Evolutionary conservation across 441 rosid species (phyloP).

Genomic region (Adansonia gregorii): DNA sequence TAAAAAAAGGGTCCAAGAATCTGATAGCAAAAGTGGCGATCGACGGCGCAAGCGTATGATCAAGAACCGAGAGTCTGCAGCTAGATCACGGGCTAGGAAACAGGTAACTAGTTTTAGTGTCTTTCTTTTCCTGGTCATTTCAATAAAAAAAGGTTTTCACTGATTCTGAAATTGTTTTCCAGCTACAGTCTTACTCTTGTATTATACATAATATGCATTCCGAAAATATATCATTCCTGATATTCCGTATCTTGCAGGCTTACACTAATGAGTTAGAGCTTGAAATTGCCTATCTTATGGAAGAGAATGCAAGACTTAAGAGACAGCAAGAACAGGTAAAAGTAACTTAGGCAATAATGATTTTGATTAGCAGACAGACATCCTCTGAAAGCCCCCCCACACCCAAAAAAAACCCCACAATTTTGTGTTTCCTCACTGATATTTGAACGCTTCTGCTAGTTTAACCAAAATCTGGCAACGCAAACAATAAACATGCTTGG

Average conservation of each 20-base stretch:
- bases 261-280: conserved; percentile 68
- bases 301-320: conserved; percentile 68
- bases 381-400: not conserved
- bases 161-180: not conserved
- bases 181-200: conserved; percentile 12
- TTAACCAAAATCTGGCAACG: not conserved
- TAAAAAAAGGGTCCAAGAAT: conserved; percentile 49
- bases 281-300: conserved; percentile 49
- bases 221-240: conserved; percentile 14
- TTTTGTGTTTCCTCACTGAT: not conserved
- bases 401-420: not conserved
- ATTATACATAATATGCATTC: no score
- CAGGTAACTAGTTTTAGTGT: conserved; percentile 37
- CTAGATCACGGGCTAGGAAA: conserved; percentile 79
- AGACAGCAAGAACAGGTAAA: conserved; percentile 51
- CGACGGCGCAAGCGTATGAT: conserved; percentile 63
- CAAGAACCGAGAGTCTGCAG: conserved; percentile 85
- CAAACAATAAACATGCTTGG: not conserved
- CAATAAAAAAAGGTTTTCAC: not conserved
- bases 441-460: not conserved
- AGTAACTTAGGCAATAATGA: conserved; percentile 26
- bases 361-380: not conserved
- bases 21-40: conserved; percentile 39
- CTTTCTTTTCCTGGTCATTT: not conserved
- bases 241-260: conserved; percentile 47